Conservation (phyloP, 2,329 filamentous ascomycete species). For the Hymenoscyphus occultus region DNA sequence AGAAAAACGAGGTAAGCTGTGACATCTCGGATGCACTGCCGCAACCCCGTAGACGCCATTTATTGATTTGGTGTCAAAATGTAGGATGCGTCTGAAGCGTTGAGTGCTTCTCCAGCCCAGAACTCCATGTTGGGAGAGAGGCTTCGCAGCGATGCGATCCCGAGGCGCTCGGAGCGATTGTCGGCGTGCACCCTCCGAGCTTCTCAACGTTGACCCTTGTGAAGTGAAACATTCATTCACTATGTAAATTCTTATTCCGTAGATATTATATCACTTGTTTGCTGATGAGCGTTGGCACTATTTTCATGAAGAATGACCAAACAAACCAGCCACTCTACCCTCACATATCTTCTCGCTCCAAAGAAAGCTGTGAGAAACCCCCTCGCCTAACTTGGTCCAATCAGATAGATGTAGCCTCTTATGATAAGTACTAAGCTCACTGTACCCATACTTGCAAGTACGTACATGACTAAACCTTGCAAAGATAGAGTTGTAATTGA, state of each 20-base stretch:
- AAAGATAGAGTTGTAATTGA: no score
- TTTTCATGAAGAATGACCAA: not conserved
- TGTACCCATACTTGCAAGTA: no score
- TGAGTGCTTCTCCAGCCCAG: not conserved
- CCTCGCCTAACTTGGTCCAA: not conserved
- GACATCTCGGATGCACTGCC: constrained; percentile 41
- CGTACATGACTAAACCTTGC: no score
- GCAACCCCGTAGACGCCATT: constrained; percentile 34
- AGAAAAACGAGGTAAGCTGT: constrained; percentile 77
- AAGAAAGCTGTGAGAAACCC: not conserved
- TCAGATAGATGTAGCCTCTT: not conserved
- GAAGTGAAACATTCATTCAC: no score
- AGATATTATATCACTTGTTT: not conserved
- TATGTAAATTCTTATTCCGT: no score
- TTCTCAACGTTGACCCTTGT: no score
- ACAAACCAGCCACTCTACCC: no score
- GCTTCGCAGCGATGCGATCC: no score
- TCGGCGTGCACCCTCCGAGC: no score
- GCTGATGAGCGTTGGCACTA: not conserved
- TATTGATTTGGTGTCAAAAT: not conserved
- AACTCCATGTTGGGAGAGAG: not conserved
- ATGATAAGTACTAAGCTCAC: no score
- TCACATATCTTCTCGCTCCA: no score
- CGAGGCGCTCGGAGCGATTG: no score
- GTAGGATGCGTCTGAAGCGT: not conserved